Conservation (phyloP, 2,329 filamentous ascomycete species). For the Raffaelea arxii region DNA sequence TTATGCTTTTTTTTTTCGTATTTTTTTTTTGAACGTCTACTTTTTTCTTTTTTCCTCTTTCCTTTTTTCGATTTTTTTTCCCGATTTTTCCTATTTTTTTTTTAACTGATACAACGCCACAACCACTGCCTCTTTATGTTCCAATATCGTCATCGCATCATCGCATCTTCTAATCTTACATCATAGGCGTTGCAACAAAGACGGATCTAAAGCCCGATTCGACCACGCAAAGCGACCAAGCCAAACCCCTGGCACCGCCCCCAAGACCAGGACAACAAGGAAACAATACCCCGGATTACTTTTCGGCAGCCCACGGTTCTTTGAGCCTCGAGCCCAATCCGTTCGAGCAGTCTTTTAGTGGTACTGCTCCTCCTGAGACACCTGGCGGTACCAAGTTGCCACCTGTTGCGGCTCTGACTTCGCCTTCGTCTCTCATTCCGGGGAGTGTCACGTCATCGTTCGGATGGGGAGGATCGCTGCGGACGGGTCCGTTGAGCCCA, state of each 20-base stretch:
- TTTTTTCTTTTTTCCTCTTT: not conserved
- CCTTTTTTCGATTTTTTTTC: not conserved
- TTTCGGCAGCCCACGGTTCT: slow-evolving; percentile 44
- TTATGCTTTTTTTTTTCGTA: no score
- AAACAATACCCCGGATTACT: slow-evolving; percentile 57
- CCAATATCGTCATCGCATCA: not conserved
- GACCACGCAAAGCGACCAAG: slow-evolving; percentile 43
- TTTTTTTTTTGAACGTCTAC: no score
- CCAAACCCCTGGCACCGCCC: slow-evolving; percentile 60
- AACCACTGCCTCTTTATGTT: not conserved
- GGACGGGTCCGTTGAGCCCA: slow-evolving; percentile 88
- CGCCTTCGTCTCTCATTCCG: slow-evolving; percentile 70
- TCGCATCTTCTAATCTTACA: not conserved
- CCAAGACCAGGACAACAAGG: slow-evolving; percentile 47
- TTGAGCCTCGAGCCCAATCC: slow-evolving; percentile 84
- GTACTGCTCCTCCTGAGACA: slow-evolving; percentile 60
- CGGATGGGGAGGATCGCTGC: slow-evolving; percentile 77
- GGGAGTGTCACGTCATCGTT: slow-evolving; percentile 64
- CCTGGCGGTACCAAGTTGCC: slow-evolving; percentile 77
- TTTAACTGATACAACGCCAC: not conserved
- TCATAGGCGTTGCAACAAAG: not conserved
- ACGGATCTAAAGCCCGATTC: not conserved
- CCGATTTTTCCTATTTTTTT: not conserved
- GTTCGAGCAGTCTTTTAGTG: slow-evolving; percentile 87
- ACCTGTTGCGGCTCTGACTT: slow-evolving; percentile 82